Conservation (phyloP, 106 monocot genomes). For the Alisma plantagoaquatica region DNA sequence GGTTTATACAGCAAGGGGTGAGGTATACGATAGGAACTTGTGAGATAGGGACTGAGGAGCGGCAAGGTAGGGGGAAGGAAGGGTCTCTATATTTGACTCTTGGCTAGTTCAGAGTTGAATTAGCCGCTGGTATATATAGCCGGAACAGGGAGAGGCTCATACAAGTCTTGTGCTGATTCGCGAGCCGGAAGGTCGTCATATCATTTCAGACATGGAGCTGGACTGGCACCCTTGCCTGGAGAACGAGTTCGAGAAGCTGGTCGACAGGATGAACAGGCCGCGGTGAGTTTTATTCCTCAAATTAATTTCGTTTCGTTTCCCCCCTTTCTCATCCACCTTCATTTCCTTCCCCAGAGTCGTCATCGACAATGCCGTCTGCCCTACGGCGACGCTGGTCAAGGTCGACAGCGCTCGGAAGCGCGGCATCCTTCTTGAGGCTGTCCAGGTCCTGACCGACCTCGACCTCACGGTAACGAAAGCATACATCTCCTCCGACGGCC, state of each 20-base stretch:
- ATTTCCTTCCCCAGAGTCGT: slow-evolving; percentile 28
- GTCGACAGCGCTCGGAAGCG: slow-evolving; percentile 54
- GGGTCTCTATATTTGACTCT: neutral
- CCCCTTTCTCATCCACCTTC: neutral
- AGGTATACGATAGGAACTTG: no score
- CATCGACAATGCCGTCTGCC: slow-evolving; percentile 57
- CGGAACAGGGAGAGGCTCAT: no score
- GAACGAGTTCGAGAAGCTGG: slow-evolving; percentile 80
- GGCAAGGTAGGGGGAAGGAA: neutral
- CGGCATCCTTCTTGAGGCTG: slow-evolving; percentile 47
- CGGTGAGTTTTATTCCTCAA: slow-evolving; percentile 14
- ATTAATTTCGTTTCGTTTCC: neutral
- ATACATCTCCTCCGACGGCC: slow-evolving; percentile 64
- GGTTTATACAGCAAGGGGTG: no score
- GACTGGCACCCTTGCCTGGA: slow-evolving; percentile 34
- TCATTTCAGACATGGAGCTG: slow-evolving; percentile 15
- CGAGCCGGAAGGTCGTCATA: neutral
- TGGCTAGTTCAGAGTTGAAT: neutral
- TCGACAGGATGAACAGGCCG: slow-evolving; percentile 60
- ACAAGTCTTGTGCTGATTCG: neutral
- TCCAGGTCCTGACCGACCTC: slow-evolving; percentile 58
- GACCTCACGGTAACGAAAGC: slow-evolving; percentile 51
- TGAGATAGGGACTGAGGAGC: no score
- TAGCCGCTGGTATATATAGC: no score
- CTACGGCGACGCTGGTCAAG: slow-evolving; percentile 38